A percentile compares a stretch with the other conserved stretches of the same genome.
Conservation (phyloP, 2,329 filamentous ascomycete species). For the Alternaria sp. region DNA sequence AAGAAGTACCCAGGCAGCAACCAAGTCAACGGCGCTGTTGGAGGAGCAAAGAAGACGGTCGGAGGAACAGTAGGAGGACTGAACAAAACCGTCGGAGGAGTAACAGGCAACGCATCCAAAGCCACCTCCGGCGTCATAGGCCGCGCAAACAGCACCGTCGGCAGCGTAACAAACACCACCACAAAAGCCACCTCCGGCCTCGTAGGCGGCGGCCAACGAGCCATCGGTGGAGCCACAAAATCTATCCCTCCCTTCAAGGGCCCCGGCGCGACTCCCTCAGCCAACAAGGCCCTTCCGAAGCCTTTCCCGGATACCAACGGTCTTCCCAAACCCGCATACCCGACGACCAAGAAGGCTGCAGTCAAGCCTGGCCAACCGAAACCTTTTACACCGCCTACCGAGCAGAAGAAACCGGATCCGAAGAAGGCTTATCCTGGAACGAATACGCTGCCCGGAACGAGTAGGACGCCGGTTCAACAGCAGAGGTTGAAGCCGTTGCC, state of each 20-base stretch:
- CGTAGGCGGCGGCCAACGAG: conserved; percentile 19
- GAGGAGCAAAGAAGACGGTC: conserved; percentile 30
- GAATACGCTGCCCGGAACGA: conserved; percentile 37
- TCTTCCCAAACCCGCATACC: conserved; percentile 23
- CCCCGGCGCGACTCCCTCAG: not conserved
- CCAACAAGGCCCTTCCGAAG: conserved; percentile 15
- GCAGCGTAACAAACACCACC: conserved; percentile 7
- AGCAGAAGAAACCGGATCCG: conserved; percentile 20
- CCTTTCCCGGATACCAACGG: conserved; percentile 11
- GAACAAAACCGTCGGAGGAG: conserved; percentile 19
- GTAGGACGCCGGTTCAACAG: conserved; percentile 33
- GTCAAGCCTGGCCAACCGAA: conserved; percentile 38
- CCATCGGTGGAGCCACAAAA: conserved; percentile 12
- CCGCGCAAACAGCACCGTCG: conserved; percentile 18
- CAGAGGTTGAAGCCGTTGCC: conserved; percentile 35
- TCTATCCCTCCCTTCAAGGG: conserved; percentile 14
- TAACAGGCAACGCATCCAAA: conserved; percentile 14
- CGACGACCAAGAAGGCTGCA: conserved; percentile 33
- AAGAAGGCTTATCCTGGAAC: conserved; percentile 40
- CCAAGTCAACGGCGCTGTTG: conserved; percentile 16
- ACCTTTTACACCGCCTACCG: conserved; percentile 28
- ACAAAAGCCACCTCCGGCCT: conserved; percentile 9
- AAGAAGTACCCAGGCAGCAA: conserved; percentile 38
- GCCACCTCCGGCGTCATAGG: conserved; percentile 11
- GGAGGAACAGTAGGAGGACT: conserved; percentile 24